Evolutionary conservation across 148 eudicot genomes (phyloP).

Genomic region (Rhododendron molle): DNA sequence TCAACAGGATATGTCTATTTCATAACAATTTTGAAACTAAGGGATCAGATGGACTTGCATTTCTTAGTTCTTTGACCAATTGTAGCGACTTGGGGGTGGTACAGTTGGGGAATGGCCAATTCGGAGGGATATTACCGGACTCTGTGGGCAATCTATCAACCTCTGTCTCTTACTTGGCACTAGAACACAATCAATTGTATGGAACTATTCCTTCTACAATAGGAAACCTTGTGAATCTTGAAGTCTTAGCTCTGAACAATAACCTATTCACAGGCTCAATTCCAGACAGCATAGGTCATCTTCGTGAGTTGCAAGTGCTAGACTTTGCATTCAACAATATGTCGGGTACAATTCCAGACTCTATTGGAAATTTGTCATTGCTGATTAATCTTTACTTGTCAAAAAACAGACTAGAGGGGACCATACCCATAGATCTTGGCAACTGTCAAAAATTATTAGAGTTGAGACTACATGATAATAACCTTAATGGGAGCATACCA

Average conservation of each 20-base stretch:
- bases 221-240: background rate
- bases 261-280: conserved; percentile 13
- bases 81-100: background rate
- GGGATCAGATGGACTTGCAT: conserved; percentile 3
- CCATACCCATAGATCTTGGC: background rate
- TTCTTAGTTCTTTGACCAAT: conserved; percentile 9
- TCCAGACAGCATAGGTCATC: background rate
- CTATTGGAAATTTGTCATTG: conserved; percentile 13
- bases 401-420: background rate
- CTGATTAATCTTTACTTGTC: background rate
- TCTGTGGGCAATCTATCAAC: conserved; percentile 10
- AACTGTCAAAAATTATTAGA: too few relatives aligned
- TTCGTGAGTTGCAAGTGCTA: background rate
- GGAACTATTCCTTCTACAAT: conserved; percentile 13
- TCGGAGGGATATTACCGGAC: background rate
- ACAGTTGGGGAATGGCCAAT: background rate
- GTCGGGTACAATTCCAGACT: conserved; percentile 8
- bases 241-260: background rate
- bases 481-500: conserved; percentile 12
- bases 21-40: background rate
- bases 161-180: background rate
- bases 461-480: too few relatives aligned
- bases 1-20: background rate
- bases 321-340: background rate
- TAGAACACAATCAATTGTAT: background rate